phyloP scores from a whole-genome alignment of 495 filamentous ascomycete species.

The Podospora fimiseda region DNA sequence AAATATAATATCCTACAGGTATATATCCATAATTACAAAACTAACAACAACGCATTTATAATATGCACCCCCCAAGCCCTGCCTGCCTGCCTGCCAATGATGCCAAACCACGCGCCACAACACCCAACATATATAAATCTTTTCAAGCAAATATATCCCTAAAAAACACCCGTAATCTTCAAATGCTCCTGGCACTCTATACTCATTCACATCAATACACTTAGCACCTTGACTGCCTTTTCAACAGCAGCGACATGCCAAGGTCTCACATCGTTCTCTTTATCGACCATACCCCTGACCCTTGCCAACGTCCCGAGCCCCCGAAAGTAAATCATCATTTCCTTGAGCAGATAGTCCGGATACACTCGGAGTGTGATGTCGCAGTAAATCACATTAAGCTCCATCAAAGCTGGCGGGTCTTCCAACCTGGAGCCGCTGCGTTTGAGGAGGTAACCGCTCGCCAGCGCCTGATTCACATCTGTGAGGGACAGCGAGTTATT shows the following conservation, averaged over 20 bases:
- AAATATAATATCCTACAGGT: too few species aligned
- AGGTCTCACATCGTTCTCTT: conserved; percentile 59
- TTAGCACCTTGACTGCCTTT: conserved; percentile 55
- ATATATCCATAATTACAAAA: too few species aligned
- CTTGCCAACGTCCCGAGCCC: conserved; percentile 69
- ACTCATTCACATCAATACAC: conserved; percentile 48
- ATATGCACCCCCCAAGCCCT: too few species aligned
- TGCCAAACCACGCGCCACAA: too few species aligned
- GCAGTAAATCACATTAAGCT: conserved; percentile 59
- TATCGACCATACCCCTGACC: conserved; percentile 57
- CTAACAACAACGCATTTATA: too few species aligned
- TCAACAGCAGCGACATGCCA: conserved; percentile 83
- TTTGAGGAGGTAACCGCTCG: conserved; percentile 72
- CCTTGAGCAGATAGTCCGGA: conserved; percentile 56
- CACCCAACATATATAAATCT: too few species aligned
- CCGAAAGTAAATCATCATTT: conserved; percentile 69
- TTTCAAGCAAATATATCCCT: too few species aligned
- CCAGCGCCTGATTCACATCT: conserved; percentile 58
- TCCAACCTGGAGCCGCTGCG: conserved; percentile 55
- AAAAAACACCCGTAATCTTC: too few species aligned
- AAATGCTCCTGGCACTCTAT: too few species aligned
- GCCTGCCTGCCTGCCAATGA: too few species aligned
- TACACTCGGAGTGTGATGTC: too few species aligned
- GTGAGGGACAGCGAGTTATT: conserved; percentile 58
- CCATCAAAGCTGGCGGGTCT: conserved; percentile 58